Evolutionary conservation across 139 green algal species (phyloP), one percentile per base, ranked within the genome.

Genomic region (Chlorella sp.): DNA sequence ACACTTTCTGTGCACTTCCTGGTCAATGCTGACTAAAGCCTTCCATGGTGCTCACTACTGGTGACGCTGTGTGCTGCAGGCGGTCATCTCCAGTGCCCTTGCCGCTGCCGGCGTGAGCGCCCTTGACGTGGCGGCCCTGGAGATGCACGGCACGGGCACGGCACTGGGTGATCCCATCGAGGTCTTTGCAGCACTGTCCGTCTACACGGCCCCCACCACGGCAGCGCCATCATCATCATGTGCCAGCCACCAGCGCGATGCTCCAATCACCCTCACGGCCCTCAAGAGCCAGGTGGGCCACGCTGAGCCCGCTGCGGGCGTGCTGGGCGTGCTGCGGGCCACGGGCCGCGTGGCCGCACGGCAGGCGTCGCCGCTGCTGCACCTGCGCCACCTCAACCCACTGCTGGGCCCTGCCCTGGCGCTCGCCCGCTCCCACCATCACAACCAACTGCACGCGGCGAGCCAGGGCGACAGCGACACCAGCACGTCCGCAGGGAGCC

Each of bases 161-260:
- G 75, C 88, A 5, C 83, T 97, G n/a, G 92, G 92, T 22, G 91
- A 94, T 69, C 89, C 90, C 17, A 95, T 95, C 36, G 90, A 95
- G 67, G 34, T 87, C 3, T 83, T 80, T 26, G 90, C 88, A 30
- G 67, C 76, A 0, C 27, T 78, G 4, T 50, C 71, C 1, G 81
- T 83, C 26, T 64, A 30, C 55, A 30, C 55, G 4, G 24, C 42
- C 42, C 50, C 30, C 10, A 72, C 32, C 33, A 62, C 22, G 34
- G 49, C 3, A n/a, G 35, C 31, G 35, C 10, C 42, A 26, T 10
- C 10, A 17, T 55, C 10, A 10, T 55, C 10, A 10, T 64, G 55
- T 29, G 17, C 42, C 42, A 10, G 42, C 4, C 55, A 30, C 61
- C 61, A 6, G 5, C 35, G 22, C 29, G 34, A 31, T 4, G 22